Evolutionary conservation across 208 protist genomes (phyloP).

Genomic region (Trypanosoma congolense): DNA sequence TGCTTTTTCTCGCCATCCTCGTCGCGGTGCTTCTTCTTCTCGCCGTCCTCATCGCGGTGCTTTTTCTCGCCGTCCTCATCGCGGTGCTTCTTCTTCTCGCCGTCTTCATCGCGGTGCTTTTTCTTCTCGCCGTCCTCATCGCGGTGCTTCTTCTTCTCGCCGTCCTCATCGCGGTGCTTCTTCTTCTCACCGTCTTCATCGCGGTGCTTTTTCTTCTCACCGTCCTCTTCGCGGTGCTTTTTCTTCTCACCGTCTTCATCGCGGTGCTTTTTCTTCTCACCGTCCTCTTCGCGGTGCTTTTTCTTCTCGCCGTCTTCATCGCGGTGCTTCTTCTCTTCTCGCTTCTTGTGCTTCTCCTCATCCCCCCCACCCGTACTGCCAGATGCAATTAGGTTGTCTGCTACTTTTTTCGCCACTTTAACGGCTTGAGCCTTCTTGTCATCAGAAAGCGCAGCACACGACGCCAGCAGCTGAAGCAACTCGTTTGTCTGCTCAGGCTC

Average conservation of each 20-base stretch:
- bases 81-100: slow-evolving; percentile 16
- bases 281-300: no score
- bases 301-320: no score
- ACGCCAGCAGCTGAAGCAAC: slow-evolving; percentile 78
- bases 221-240: neutral
- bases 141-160: neutral
- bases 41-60: slow-evolving; percentile 2
- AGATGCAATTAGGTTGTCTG: neutral
- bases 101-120: slow-evolving; percentile 9
- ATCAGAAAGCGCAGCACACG: slow-evolving; percentile 49
- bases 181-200: slow-evolving; percentile 7
- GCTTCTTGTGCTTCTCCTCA: slow-evolving; percentile 5
- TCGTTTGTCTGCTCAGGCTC: slow-evolving; percentile 87
- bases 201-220: slow-evolving; percentile 5
- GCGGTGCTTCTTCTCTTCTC: neutral
- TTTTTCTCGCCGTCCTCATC: slow-evolving; percentile 10
- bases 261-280: neutral
- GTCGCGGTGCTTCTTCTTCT: slow-evolving; percentile 5
- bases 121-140: slow-evolving; percentile 12
- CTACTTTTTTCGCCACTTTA: slow-evolving; percentile 41
- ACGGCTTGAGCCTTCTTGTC: slow-evolving; percentile 67
- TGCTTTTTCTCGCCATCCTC: slow-evolving; percentile 7
- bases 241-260: slow-evolving; percentile 12
- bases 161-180: neutral
- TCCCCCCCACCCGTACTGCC: neutral